Conservation (phyloP, 1,139 yeast genomes). For the Lodderomyces oxycetoniae region DNA sequence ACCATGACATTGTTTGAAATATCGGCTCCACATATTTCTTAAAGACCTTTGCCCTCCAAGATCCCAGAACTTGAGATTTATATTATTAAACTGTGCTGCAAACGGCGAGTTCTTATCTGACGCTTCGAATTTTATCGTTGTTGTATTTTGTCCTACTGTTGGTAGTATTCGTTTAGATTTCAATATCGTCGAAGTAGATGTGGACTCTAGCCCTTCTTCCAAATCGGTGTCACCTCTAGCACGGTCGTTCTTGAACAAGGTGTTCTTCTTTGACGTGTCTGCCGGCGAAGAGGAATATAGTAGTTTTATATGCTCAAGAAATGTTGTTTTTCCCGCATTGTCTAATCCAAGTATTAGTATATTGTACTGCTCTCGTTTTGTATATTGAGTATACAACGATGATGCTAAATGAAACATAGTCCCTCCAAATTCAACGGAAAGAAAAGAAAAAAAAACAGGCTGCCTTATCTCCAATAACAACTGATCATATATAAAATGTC, state of each 20-base stretch:
- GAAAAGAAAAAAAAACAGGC: too few species aligned
- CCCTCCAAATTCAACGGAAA: too few species aligned
- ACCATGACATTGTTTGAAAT: constrained; percentile 83
- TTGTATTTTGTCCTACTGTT: constrained; percentile 61
- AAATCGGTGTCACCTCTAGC: not conserved
- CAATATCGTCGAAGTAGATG: constrained; percentile 25
- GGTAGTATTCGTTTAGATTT: constrained; percentile 42
- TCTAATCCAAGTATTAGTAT: constrained; percentile 85
- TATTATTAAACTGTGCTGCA: constrained; percentile 40
- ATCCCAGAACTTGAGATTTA: constrained; percentile 84
- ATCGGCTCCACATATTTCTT: constrained; percentile 81
- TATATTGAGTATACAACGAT: constrained; percentile 44
- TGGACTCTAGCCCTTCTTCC: constrained; percentile 8
- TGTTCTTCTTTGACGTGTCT: constrained; percentile 14
- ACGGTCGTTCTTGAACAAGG: not conserved
- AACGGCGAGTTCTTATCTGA: constrained; percentile 18
- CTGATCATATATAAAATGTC: too few species aligned
- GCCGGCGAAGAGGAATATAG: constrained; percentile 30
- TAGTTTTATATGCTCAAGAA: constrained; percentile 42
- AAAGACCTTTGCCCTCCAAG: constrained; percentile 89
- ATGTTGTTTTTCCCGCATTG: constrained; percentile 88
- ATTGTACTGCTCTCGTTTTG: constrained; percentile 46
- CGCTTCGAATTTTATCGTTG: constrained; percentile 38
- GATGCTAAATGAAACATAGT: constrained; percentile 49
- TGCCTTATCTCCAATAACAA: too few species aligned